A percentile compares a stretch with the other conserved stretches of the same genome.
Conservation (phyloP, 2,329 filamentous ascomycete species). For the Macrophomina phaseolina region DNA sequence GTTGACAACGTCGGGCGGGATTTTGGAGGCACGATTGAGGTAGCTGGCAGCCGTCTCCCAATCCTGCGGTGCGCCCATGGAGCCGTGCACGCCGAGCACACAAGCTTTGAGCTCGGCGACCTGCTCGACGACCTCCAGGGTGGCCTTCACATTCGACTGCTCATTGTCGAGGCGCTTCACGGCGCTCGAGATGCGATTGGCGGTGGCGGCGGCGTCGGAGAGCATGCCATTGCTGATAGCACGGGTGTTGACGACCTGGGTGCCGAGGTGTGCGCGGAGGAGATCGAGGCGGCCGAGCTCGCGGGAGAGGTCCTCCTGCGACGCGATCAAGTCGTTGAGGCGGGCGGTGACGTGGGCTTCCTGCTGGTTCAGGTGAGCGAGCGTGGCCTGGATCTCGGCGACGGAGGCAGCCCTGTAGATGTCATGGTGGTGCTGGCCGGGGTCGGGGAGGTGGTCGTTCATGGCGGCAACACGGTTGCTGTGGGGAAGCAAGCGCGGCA, state of each 20-base stretch:
- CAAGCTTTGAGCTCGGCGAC: constrained; percentile 97
- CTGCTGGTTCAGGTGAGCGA: constrained; percentile 75
- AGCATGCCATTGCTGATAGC: constrained; percentile 91
- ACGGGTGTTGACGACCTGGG: constrained; percentile 83
- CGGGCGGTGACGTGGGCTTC: constrained; percentile 76
- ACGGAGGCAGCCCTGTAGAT: constrained; percentile 73
- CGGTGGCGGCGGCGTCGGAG: constrained; percentile 81
- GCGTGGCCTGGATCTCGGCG: constrained; percentile 77
- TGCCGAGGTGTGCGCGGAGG: constrained; percentile 83
- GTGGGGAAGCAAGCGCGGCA: constrained; percentile 10
- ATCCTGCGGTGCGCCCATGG: constrained; percentile 97
- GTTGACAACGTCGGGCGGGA: constrained; percentile 79
- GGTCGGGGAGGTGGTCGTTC: constrained; percentile 14
- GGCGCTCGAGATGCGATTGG: constrained; percentile 81
- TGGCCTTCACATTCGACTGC: constrained; percentile 88
- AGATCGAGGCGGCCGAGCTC: constrained; percentile 88
- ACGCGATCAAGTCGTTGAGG: constrained; percentile 77
- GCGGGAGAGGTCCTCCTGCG: constrained; percentile 84
- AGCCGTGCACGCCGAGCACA: constrained; percentile 89
- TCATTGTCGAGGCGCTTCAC: constrained; percentile 89
- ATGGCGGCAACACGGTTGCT: constrained; percentile 19
- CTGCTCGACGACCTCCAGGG: constrained; percentile 90
- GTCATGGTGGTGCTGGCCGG: constrained; percentile 30
- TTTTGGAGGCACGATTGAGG: constrained; percentile 78
- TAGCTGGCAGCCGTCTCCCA: constrained; percentile 97